These are phyloP conservation scores for barley (Hordeum vulgare) DNA, from an alignment of 176 grass and related monocot genomes.

Conservation along the genomic window DNA sequence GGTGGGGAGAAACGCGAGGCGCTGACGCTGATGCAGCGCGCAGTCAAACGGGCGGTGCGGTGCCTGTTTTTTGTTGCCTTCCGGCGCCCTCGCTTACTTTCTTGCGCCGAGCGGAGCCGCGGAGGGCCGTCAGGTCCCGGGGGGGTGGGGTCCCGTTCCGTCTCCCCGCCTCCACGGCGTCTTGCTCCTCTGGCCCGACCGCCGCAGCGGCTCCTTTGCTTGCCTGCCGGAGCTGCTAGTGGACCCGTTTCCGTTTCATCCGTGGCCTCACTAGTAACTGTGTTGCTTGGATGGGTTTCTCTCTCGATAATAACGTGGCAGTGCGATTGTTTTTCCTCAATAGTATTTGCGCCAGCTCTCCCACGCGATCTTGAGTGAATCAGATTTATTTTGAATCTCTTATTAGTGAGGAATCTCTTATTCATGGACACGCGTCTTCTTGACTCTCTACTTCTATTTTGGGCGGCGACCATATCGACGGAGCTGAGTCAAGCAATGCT, in stretches of 20 bases:
- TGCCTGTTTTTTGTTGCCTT: constrained; percentile 13
- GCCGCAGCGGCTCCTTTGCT: neutral
- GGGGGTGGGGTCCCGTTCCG: no score
- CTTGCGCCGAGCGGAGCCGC: neutral
- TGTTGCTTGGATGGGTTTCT: no score
- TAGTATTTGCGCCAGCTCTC: no score
- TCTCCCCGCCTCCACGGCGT: neutral
- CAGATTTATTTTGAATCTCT: no score
- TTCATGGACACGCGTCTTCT: neutral
- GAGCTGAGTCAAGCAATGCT: neutral
- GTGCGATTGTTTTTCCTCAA: no score
- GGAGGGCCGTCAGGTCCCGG: neutral
- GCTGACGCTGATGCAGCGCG: constrained; percentile 31
- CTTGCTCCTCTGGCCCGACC: neutral
- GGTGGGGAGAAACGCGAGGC: neutral
- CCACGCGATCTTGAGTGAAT: no score
- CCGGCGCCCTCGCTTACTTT: neutral
- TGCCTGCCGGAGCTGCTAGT: neutral
- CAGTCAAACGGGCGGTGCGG: constrained; percentile 40
- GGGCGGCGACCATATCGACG: neutral
- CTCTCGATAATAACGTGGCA: no score
- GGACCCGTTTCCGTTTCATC: neutral
- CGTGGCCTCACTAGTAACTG: no score
- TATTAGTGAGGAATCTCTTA: neutral
- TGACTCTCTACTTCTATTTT: neutral